These are phyloP conservation scores for Salinomyces thailandicus DNA, from an alignment of 2,329 filamentous ascomycete species.

Conservation along the genomic window DNA sequence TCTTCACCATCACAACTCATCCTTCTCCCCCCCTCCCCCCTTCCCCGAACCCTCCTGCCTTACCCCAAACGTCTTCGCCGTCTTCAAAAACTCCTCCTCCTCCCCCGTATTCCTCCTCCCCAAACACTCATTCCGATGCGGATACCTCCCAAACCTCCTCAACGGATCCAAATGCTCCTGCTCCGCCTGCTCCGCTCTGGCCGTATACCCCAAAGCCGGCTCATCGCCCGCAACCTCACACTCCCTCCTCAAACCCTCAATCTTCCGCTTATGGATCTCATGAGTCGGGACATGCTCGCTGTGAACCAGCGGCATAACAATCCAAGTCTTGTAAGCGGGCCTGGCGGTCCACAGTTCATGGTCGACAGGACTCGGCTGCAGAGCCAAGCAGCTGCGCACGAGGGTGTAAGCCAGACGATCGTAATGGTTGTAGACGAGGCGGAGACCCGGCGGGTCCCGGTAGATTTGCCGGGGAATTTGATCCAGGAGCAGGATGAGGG, in stretches of 20 bases:
- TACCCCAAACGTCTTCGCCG: constrained; percentile 34
- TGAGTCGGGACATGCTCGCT: constrained; percentile 43
- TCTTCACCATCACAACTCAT: constrained; percentile 1
- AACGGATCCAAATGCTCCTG: constrained; percentile 42
- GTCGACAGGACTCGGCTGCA: constrained; percentile 6
- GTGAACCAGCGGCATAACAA: constrained; percentile 52
- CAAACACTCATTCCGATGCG: constrained; percentile 45
- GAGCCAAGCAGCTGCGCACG: constrained; percentile 19
- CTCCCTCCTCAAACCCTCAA: constrained; percentile 26
- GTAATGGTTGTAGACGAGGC: constrained; percentile 44
- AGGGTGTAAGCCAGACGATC: constrained; percentile 42
- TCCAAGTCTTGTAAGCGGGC: constrained; percentile 41
- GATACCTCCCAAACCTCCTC: constrained; percentile 47
- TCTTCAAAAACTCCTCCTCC: constrained; percentile 42
- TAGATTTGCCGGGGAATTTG: constrained; percentile 54
- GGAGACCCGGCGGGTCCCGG: constrained; percentile 36
- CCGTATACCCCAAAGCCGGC: constrained; percentile 22
- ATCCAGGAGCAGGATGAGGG: constrained; percentile 49
- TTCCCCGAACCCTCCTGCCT: constrained; percentile 6
- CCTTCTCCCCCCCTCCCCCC: neutral
- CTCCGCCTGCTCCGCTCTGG: constrained; percentile 29
- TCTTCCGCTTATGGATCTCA: constrained; percentile 26
- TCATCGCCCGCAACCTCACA: constrained; percentile 23
- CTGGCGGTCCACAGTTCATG: constrained; percentile 6
- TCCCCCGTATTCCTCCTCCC: constrained; percentile 40